Evolutionary conservation across 2,329 filamentous ascomycete species (phyloP).

Genomic region (Verticillium klebahnii): DNA sequence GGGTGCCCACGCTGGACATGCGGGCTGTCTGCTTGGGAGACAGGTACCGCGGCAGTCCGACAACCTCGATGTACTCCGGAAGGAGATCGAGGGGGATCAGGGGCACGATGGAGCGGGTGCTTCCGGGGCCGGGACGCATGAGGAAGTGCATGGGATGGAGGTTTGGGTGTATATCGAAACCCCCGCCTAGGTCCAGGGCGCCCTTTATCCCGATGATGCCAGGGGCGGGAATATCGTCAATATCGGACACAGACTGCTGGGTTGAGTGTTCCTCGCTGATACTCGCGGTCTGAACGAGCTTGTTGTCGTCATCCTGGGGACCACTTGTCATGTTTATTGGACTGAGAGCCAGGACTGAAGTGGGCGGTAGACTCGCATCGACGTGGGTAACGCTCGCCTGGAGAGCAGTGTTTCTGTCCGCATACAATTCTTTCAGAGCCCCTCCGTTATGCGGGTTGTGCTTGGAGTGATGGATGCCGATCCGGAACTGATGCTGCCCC

Average conservation of each 20-base stretch:
- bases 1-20: slow-evolving; percentile 33
- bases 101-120: slow-evolving; percentile 37
- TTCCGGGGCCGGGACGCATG: slow-evolving; percentile 17
- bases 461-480: slow-evolving; percentile 9
- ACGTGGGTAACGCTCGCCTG: not conserved
- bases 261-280: not conserved
- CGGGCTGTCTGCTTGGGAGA: slow-evolving; percentile 28
- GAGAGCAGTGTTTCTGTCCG: not conserved
- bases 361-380: not conserved
- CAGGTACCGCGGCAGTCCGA: slow-evolving; percentile 38
- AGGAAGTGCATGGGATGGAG: slow-evolving; percentile 32
- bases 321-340: not conserved
- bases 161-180: not conserved
- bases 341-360: not conserved
- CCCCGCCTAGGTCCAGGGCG: not conserved
- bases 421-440: not conserved
- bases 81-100: slow-evolving; percentile 51
- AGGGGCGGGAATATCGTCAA: not conserved
- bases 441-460: slow-evolving; percentile 3
- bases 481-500: not conserved
- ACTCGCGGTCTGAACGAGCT: not conserved
- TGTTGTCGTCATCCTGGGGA: not conserved
- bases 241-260: not conserved
- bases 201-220: not conserved
- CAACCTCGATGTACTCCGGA: slow-evolving; percentile 37